Base-by-base conservation (phyloP, 371 early-diverging fungal species). In the Dichotomocladium elegans region DNA sequence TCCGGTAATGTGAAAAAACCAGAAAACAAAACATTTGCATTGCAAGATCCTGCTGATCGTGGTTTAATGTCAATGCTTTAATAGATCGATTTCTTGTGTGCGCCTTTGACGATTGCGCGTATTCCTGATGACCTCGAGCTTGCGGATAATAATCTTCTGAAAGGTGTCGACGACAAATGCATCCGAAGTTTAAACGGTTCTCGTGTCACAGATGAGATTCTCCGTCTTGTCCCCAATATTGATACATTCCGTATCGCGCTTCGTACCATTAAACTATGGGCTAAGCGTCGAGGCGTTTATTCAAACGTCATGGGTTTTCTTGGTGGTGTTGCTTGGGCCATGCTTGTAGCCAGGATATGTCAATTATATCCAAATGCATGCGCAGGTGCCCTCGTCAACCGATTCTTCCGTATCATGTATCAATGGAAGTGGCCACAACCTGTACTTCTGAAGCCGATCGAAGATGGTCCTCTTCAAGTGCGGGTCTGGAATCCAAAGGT, bases 291-390 rank as follows among this genome's bases (percentile, higher is more conserved):
- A 34, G 91, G 85, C 3, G 84, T 99, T 35, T 99, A 98, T 68
- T 93, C 97, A 8, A 98, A 99, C 71, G 87, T 95, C 9, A 88
- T 96, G 87, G 99, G 99, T 12, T 99, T 99, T 68, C 83, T 97
- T 70, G 99, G 99, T 55, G 99, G 99, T 68, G 99, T 99, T 12
- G 98, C 99, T 2, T 99, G 99, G 98, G 99, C 99, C 10, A 93
- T 99, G 86, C 75, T 93, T 15, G 96, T 98, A 11, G 99, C 99
- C 12, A 77, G 99, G 34, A 88, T 99, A 17, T 99, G 99, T 72
- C 99, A 99, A 71, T 66, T 99, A 26, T 99, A 95, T 72, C 99
- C 99, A 0, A 96, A 96, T 63, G 92, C 93, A 0, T 86, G 90
- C 41, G 88, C 96, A 0, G 91, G 89, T 30, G 74, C 85, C 0